Evolutionary conservation across 106 monocot species (phyloP), one percentile per base, ranked within the genome.

Genomic region (Acanthochlamys bracteata): DNA sequence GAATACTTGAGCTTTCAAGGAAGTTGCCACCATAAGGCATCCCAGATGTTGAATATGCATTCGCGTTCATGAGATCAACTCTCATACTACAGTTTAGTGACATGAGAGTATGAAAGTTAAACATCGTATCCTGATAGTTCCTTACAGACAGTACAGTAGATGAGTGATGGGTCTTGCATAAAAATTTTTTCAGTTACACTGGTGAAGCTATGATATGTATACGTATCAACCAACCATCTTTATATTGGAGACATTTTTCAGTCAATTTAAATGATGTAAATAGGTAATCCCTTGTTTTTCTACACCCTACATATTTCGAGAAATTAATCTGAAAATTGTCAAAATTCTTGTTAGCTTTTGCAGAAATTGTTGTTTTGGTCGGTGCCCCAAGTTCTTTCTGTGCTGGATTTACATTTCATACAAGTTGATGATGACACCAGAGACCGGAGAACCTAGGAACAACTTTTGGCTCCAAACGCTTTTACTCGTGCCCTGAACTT

Each of bases 1-100:
- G 68, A 68, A 57, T 25, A 57, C 57, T 42, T 42, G 57, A 58
- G 55, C 68, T 8, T 68, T 68, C 42, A 68, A 68, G 68, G 68
- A 68, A 68, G 68, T 68, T 21, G 68, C 68, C 7, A 68, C 57
- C 24, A 68, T 68, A 58, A 68, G 68, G 53, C 68, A 68, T 23
- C 68, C 68, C 24, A 55, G 68, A 1, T 27, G 68, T 56, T 57
- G 68, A 68, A 68, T 68, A 68, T 63, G 63, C 63, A 23, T 68
- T 68, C 24, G 68, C 56, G 20, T 68, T 68, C 42, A 68, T 68
- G 12, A 68, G 57, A 21, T 68, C 68, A 55, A 41, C 67, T 39
- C 53, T 67, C 40, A 25, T 67, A 4, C 67, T 68, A 10, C 68
- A 68, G 68, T 56, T 68, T 11, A 15, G 26, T 33, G 12, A 52